Evolutionary conservation across 805 yeast species (phyloP), one percentile per base, ranked within the genome.

Genomic region (Candida chilensis): DNA sequence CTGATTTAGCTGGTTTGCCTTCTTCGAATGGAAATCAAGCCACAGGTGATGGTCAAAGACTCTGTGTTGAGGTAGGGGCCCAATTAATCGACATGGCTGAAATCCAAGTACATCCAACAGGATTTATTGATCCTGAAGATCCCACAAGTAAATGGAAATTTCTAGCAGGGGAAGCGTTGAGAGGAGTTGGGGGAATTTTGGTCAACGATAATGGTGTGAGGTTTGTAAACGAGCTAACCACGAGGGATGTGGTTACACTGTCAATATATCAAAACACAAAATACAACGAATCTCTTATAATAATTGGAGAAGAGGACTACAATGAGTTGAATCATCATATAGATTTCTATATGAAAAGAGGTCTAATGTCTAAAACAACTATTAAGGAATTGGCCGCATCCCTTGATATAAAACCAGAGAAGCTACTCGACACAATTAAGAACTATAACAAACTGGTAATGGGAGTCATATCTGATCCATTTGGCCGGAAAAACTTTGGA

Each of bases 61-160:
- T 73, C n/a, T 55, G 72, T n/a, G 56, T 50, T 17, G 60, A 53
- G 13, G 41, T 65, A 24, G 67, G 67, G 24, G 79, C 73, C 5
- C 53, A 60, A 6, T 48, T 72, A 36, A 59, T 71, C 11, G 73
- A 73, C 40, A 72, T 74, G 78, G 70, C 70, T 28, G 67, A 73
- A 39, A 51, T 74, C 14, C 82, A 74, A 48, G 60, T 74, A 8
- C 80, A 74, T 42, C 81, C 81, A 25, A 74, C 80, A 2, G 80
- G 80, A 2, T 73, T 73, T 45, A 52, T 74, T 20, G 68, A 68
- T 30, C 59, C 60, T 9, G 47, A 47, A 13, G 59, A 66, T 22
- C 56, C 54, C 16, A 40, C 43, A 4, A 57, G 49, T 30, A 59
- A 56, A 32, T 65, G 68, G 67, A 73, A 73, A 45, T 64, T 74